These are phyloP conservation scores for Nyctanthes arbortristis DNA, from an alignment of 257 asterid species.

Conservation along the genomic window DNA sequence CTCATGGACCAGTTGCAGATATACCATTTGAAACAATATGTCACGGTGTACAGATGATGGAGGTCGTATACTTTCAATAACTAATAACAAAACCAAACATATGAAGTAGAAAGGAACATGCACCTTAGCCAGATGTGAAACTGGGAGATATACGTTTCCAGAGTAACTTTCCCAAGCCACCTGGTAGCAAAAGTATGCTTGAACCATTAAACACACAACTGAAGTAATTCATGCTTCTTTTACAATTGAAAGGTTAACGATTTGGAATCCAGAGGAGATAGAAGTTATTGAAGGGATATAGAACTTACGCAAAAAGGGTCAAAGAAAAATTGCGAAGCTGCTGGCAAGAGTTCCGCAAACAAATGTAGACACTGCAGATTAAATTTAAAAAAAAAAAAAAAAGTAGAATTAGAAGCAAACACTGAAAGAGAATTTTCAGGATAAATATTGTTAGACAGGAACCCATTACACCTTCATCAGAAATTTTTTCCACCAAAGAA, in stretches of 20 bases:
- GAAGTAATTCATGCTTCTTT: background rate
- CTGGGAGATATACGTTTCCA: constrained; percentile 97
- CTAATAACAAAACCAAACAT: background rate
- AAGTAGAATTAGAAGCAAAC: constrained; percentile 24
- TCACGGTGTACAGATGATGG: background rate
- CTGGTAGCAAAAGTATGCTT: constrained; percentile 42
- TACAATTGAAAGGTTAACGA: constrained; percentile 13
- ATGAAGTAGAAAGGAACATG: constrained; percentile 16
- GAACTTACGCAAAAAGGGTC: constrained; percentile 91
- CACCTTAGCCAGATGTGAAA: constrained; percentile 99
- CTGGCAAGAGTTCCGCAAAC: constrained; percentile 87
- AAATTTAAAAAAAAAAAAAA: no score
- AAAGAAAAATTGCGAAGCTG: constrained; percentile 72
- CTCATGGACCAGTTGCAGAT: background rate
- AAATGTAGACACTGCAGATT: constrained; percentile 75
- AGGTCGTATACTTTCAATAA: background rate
- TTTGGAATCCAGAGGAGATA: constrained; percentile 2
- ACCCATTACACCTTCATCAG: constrained; percentile 7
- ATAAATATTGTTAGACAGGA: background rate
- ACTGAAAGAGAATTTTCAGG: constrained; percentile 20
- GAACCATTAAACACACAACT: constrained; percentile 28
- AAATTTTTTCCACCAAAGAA: constrained; percentile 4
- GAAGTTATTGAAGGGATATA: constrained; percentile 10
- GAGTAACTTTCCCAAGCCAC: constrained; percentile 96
- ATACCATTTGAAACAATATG: background rate